Conservation (phyloP, 257 asterid genomes). For the Solanum pennellii region DNA sequence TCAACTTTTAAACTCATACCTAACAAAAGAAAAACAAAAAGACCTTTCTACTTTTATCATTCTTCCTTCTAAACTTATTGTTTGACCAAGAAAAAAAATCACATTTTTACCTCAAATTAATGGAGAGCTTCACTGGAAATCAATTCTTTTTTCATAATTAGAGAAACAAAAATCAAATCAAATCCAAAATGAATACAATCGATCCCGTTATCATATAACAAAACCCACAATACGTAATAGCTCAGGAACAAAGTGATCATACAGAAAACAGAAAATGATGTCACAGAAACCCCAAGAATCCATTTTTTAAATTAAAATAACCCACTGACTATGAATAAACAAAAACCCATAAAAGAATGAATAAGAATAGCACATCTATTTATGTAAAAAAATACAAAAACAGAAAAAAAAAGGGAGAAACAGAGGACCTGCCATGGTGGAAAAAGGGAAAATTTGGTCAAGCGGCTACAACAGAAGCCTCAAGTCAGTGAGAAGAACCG, state of each 20-base stretch:
- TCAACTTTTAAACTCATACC: not conserved
- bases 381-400: not conserved
- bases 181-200: not conserved
- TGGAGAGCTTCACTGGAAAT: not conserved
- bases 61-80: not conserved
- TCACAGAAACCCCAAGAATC: not conserved
- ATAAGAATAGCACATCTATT: not conserved
- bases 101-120: not conserved
- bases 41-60: not conserved
- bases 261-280: not conserved
- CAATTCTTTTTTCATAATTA: not conserved
- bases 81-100: not conserved
- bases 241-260: not conserved
- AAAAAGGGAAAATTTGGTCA: not conserved
- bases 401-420: not conserved
- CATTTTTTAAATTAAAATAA: not conserved
- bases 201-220: not conserved
- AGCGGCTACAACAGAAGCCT: not conserved
- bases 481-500: not conserved
- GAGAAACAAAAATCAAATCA: not conserved
- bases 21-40: not conserved
- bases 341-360: not conserved
- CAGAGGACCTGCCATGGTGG: slow-evolving; percentile 8
- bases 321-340: not conserved
- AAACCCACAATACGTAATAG: not conserved